Evolutionary conservation across 2,329 filamentous ascomycete genomes (phyloP).

Genomic region (Aspergillus tubingensis): DNA sequence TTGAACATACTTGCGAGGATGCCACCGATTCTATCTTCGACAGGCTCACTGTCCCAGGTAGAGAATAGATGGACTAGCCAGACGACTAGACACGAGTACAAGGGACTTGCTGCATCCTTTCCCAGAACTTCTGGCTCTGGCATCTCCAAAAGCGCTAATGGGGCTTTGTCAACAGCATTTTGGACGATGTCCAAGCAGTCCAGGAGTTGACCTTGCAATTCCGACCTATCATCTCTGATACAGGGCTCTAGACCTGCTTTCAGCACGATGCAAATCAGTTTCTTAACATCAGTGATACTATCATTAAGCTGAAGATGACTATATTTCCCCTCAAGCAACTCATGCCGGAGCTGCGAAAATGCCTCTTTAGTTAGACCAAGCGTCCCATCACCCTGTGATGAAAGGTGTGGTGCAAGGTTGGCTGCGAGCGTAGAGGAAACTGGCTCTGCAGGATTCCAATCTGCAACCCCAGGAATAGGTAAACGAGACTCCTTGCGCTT

Average conservation of each 20-base stretch:
- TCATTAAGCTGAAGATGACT: conserved; percentile 57
- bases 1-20: conserved; percentile 37
- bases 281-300: conserved; percentile 75
- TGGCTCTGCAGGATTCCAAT: conserved; percentile 31
- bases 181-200: conserved; percentile 78
- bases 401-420: conserved; percentile 80
- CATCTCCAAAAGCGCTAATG: conserved; percentile 64
- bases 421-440: conserved; percentile 80
- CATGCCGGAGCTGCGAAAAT: conserved; percentile 72
- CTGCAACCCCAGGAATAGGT: background rate
- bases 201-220: conserved; percentile 44
- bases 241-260: conserved; percentile 70
- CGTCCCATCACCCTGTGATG: conserved; percentile 63
- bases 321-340: conserved; percentile 55
- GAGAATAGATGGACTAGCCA: conserved; percentile 53
- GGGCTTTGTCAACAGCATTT: conserved; percentile 73
- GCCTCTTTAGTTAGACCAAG: conserved; percentile 69
- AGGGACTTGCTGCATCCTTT: conserved; percentile 47
- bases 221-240: conserved; percentile 64
- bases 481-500: conserved; percentile 3
- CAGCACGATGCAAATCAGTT: conserved; percentile 80
- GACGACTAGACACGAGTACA: conserved; percentile 58
- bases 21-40: conserved; percentile 44
- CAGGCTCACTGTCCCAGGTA: conserved; percentile 40
- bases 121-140: conserved; percentile 63